Evolutionary conservation across 2,329 filamentous ascomycete species (phyloP).

Genomic region (Tolypocladium tundrense): DNA sequence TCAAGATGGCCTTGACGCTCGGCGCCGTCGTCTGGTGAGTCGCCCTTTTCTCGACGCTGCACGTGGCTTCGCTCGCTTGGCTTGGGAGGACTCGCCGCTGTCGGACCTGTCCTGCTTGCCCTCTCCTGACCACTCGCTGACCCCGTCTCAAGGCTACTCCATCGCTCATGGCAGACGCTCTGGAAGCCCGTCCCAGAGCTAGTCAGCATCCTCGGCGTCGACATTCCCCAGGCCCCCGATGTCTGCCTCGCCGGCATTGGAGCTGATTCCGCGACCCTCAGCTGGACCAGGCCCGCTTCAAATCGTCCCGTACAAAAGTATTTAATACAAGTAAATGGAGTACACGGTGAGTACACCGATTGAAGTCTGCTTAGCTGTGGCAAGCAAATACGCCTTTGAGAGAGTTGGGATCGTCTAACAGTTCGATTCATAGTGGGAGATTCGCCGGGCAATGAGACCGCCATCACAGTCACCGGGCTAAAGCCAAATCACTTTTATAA

Average conservation of each 20-base stretch:
- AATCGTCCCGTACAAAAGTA: slow-evolving; percentile 71
- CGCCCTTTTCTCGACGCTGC: neutral
- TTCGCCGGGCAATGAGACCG: slow-evolving; percentile 41
- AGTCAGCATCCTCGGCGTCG: slow-evolving; percentile 82
- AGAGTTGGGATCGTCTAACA: slow-evolving; percentile 1
- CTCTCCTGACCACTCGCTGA: slow-evolving; percentile 2
- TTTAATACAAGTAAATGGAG: slow-evolving; percentile 85
- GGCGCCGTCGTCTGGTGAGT: slow-evolving; percentile 44
- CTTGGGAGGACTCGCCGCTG: neutral
- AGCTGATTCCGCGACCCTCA: slow-evolving; percentile 75
- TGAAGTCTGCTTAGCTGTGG: too few relatives aligned
- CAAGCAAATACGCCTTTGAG: neutral
- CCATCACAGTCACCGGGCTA: slow-evolving; percentile 84
- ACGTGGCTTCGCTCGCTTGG: neutral
- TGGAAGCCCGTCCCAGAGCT: slow-evolving; percentile 86
- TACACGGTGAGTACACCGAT: slow-evolving; percentile 55
- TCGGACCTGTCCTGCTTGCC: neutral
- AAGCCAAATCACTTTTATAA: slow-evolving; percentile 86
- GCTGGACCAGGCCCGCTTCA: slow-evolving; percentile 69
- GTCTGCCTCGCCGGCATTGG: slow-evolving; percentile 86
- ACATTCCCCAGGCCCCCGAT: slow-evolving; percentile 82
- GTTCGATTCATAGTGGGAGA: slow-evolving; percentile 57
- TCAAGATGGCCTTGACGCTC: slow-evolving; percentile 45
- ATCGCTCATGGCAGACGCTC: slow-evolving; percentile 78
- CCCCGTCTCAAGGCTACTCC: slow-evolving; percentile 54